Percentiles rank a stretch among this genome's conserved stretches.
These are phyloP conservation scores for Moniliella sp. DNA, from an alignment of 1,284 basidiomycete genomes.

Conservation along the genomic window DNA sequence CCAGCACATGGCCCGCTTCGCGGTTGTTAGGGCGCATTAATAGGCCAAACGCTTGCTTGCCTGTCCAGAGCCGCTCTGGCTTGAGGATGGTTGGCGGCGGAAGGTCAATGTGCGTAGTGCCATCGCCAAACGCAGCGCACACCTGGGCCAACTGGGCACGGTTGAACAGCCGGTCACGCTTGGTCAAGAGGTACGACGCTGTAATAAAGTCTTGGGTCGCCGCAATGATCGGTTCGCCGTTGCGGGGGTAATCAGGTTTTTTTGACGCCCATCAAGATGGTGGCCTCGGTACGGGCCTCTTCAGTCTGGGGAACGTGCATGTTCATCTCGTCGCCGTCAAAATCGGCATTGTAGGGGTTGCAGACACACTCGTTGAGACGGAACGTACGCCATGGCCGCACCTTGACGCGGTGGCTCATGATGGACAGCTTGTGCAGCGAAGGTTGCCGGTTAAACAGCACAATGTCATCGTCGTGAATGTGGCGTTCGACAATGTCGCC, in stretches of 20 bases:
- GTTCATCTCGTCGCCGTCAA: constrained; percentile 99
- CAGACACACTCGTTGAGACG: constrained; percentile 97
- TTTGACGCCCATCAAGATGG: constrained; percentile 92
- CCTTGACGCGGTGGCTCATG: constrained; percentile 91
- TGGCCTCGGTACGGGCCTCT: constrained; percentile 87
- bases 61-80: constrained; percentile 81
- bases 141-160: constrained; percentile 87
- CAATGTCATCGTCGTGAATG: constrained; percentile 83
- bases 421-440: constrained; percentile 62
- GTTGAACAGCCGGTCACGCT: constrained; percentile 77
- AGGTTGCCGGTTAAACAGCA: constrained; percentile 94
- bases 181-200: constrained; percentile 74
- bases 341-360: constrained; percentile 97
- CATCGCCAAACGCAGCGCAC: constrained; percentile 81
- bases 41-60: constrained; percentile 90
- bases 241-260: constrained; percentile 60
- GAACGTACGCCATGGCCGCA: constrained; percentile 90
- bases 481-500: constrained; percentile 85
- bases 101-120: constrained; percentile 72
- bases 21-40: constrained; percentile 81
- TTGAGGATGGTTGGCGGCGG: constrained; percentile 88
- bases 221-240: constrained; percentile 29
- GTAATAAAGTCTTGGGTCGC: constrained; percentile 33
- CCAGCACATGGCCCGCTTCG: constrained; percentile 41
- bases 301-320: constrained; percentile 93